Base-by-base conservation (phyloP, 1,284 basidiomycete species). In the Sphagnurus paluster region DNA sequence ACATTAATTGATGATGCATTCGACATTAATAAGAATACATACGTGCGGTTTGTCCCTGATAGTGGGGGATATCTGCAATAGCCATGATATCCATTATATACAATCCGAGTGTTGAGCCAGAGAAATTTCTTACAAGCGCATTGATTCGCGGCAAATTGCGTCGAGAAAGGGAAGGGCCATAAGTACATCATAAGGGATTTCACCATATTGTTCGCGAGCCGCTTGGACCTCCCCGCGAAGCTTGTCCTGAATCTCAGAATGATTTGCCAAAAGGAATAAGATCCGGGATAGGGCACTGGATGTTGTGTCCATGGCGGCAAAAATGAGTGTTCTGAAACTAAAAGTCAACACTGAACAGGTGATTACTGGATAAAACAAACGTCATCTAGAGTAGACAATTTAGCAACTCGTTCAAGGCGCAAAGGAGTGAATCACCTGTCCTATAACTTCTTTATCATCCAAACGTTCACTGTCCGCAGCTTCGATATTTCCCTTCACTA, bases 151-250 rank as follows among this genome's bases (percentile, higher is more conserved):
- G 35, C 64, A 66, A 10, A 76, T 57, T 1, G 71, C 69, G 51
- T 76, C 74, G 28, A 76, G 52, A 49, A 67, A 71, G 0, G 72
- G 71, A 2, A 76, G 60, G 4, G 55, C 50, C 7, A 64, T 57
- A 0, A 76, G 50, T 6, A 58, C 54, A 36, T 74, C 70, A 41
- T 71, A 71, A 5, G 52, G 44, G 10, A 46, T 25, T 17, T 65
- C 56, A 9, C 49, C 55, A 16, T 54, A 38, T 2, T 53, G 35
- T 7, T 53, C 44, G 19, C 53, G 47, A 9, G 57, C 61, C 16
- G 54, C 49, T 4, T 25, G 37, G 10, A 67, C 39, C 41, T 66
- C 64, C 13, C 52, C 13, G 4, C 62, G 62, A 13, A 67, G 52
- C 30, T 54, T 60, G 4, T 64, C 57, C 39, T 67, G 65, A 1